phyloP scores from a whole-genome alignment of 1,284 basidiomycete genomes.

The Sanghuangporus sanghuang region DNA sequence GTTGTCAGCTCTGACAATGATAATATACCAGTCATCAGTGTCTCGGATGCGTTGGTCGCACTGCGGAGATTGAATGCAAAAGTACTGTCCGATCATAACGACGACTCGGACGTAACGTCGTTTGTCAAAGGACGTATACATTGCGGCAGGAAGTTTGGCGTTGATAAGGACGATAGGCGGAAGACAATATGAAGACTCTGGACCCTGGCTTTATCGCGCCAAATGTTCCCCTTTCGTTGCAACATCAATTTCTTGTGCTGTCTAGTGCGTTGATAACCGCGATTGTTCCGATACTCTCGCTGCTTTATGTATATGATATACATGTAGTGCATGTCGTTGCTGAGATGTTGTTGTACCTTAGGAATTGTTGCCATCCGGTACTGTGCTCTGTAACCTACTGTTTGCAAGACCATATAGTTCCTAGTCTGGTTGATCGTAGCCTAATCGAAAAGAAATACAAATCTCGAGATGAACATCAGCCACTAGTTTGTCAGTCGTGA shows the following conservation, averaged over 20 bases:
- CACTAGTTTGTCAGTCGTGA: too few species aligned
- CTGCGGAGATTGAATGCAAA: background rate
- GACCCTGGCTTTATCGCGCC: background rate
- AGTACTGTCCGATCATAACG: background rate
- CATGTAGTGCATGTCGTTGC: background rate
- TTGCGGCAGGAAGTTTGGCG: conserved; percentile 8
- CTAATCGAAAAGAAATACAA: too few species aligned
- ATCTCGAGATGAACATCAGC: too few species aligned
- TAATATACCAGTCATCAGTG: background rate
- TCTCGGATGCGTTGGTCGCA: conserved; percentile 7
- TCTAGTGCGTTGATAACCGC: background rate
- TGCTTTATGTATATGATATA: background rate
- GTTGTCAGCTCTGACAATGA: background rate
- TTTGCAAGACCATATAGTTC: too few species aligned
- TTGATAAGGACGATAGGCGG: conserved; percentile 7
- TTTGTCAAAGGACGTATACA: conserved; percentile 9
- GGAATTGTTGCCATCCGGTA: background rate
- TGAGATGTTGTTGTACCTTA: background rate
- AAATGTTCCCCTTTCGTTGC: background rate
- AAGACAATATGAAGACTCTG: conserved; percentile 10
- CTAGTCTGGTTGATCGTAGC: too few species aligned
- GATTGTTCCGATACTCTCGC: background rate
- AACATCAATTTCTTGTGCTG: background rate
- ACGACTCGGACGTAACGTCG: background rate
- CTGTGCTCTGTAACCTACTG: too few species aligned